These are phyloP conservation scores for Calcarisporium arbuscula DNA, from an alignment of 2,329 filamentous ascomycete species.

Conservation along the genomic window DNA sequence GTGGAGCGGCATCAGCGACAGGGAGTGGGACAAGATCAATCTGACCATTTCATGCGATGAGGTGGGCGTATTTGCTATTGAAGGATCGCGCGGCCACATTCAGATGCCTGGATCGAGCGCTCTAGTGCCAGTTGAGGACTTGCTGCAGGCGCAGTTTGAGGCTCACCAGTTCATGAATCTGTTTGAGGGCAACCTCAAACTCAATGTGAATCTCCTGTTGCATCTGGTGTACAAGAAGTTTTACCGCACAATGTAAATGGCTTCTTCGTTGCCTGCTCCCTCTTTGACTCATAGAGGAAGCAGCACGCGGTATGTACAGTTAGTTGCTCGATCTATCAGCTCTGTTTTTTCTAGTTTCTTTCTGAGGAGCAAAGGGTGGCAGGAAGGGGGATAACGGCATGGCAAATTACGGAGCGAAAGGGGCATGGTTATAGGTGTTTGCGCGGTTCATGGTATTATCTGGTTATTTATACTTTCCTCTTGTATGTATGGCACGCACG, in stretches of 20 bases:
- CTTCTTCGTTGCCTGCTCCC: constrained; percentile 46
- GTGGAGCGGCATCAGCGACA: constrained; percentile 79
- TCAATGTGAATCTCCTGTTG: constrained; percentile 95
- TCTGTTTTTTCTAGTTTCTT: too few species aligned
- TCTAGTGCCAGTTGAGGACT: constrained; percentile 81
- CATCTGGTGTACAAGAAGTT: constrained; percentile 99
- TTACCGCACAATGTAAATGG: too few species aligned
- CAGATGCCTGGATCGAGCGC: constrained; percentile 93
- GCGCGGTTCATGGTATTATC: too few species aligned
- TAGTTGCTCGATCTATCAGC: too few species aligned
- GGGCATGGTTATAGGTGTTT: too few species aligned
- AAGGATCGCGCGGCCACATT: constrained; percentile 85
- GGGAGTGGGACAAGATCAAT: constrained; percentile 86
- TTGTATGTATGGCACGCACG: too few species aligned
- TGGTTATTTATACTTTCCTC: too few species aligned
- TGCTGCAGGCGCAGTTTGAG: constrained; percentile 95
- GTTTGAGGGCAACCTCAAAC: constrained; percentile 76
- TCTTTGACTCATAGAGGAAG: not conserved
- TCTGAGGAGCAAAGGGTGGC: too few species aligned
- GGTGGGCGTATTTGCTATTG: constrained; percentile 88
- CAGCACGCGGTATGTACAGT: not conserved
- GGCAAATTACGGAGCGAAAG: too few species aligned
- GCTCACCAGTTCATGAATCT: constrained; percentile 93
- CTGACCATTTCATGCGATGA: constrained; percentile 91
- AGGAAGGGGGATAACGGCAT: too few species aligned